These are phyloP conservation scores for Silene vulgaris DNA, from an alignment of 179 eudicot species.

Conservation along the genomic window DNA sequence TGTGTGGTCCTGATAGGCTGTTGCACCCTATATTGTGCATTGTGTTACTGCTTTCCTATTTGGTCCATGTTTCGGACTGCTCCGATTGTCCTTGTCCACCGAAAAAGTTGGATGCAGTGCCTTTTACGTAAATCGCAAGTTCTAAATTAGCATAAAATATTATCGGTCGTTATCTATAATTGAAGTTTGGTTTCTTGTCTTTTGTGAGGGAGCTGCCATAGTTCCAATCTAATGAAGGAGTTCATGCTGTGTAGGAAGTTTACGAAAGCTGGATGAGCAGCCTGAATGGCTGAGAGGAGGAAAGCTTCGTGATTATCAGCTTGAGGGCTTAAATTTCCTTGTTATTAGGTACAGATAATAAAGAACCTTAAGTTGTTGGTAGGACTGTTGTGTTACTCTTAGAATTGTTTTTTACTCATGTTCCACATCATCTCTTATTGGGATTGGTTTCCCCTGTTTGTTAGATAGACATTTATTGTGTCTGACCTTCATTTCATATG, in stretches of 20 bases:
- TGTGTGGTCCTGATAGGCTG: not conserved
- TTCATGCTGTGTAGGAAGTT: conserved; percentile 53
- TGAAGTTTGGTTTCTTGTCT: conserved; percentile 10
- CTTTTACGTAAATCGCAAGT: not conserved
- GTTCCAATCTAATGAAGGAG: conserved; percentile 19
- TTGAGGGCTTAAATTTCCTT: conserved; percentile 94
- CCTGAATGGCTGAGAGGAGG: conserved; percentile 99
- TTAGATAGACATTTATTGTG: not conserved
- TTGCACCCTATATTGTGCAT: not conserved
- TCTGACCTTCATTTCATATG: not conserved
- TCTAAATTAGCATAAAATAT: not conserved
- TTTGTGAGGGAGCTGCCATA: not conserved
- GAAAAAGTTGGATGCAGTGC: not conserved
- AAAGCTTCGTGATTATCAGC: conserved; percentile 96
- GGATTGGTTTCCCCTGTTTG: not conserved
- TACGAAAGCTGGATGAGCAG: conserved; percentile 97
- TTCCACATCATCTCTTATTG: not conserved
- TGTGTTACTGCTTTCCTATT: not conserved
- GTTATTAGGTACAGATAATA: conserved; percentile 66
- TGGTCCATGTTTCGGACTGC: not conserved
- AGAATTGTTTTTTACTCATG: not conserved
- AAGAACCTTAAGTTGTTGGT: not conserved
- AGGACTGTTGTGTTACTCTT: not conserved
- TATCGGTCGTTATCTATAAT: not conserved
- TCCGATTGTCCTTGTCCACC: not conserved